Base-by-base conservation (phyloP, 495 filamentous ascomycete genomes). In the Hyaloscypha finlandica region DNA sequence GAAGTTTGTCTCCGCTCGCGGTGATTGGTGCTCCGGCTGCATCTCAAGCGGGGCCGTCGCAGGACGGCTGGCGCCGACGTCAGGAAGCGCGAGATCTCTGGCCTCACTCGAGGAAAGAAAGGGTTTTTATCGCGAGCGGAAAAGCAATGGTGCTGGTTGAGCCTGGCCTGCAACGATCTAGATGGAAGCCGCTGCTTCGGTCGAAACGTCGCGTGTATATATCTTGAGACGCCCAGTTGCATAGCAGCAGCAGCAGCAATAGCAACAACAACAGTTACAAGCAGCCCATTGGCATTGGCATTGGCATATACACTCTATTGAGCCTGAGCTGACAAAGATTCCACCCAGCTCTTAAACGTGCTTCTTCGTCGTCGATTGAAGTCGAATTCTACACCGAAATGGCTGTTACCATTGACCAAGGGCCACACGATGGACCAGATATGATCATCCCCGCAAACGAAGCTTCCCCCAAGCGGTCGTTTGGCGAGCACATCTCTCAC, bases 381-480 rank as follows among this genome's bases (percentile, higher is more conserved):
- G 4, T 48, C 42, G 16, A 48, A 37, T 12, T 48, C 16, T 19
- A 19, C 4, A 48, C 16, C 35, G 35, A 51, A 45, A 73, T 73
- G 71, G 30, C 64, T 61, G 65, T 68, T 16, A 65, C 68, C n/a
- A 70, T 70, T 42, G 64, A 72, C 37, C 16, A 70, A 25, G 71
- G 65, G 6, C 71, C 68, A 12, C 42, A 63, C n/a, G 71, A 73
- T 70, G 68, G 51, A 6, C 68, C 71, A 45, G 68, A 73, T 57
- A 37, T 20, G 9, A 71, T 73, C 37, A 63, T 62, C 20, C 71
- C 71, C 19, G 65, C 68, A 19, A 33, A 65, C 16, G 32, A 39
- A 2, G 42, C 42, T 19, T 48, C 42, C 4, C 68, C 63, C 6
- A 73, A 73, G 59, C 56, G 68, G 11, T 39, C 61, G 4, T 63